These are phyloP conservation scores for Peribolospora baueri DNA, from an alignment of 768 basidiomycete species.

Conservation along the genomic window DNA sequence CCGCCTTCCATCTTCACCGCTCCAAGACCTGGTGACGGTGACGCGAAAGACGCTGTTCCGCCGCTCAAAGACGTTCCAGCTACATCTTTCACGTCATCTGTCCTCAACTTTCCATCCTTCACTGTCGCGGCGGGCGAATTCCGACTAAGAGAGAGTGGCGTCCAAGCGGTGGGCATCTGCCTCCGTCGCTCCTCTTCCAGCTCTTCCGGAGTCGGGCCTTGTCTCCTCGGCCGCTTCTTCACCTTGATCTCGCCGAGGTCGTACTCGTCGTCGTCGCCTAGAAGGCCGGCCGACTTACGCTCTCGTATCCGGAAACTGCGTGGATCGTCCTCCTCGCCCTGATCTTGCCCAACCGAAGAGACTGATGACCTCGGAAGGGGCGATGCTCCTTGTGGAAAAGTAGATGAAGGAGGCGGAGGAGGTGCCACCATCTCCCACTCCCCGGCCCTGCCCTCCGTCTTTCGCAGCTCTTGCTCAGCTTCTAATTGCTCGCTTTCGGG, in stretches of 20 bases:
- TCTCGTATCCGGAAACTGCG: slow-evolving; percentile 11
- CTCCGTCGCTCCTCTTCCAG: background rate
- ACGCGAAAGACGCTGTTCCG: background rate
- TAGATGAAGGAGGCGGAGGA: slow-evolving; percentile 14
- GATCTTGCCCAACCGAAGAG: slow-evolving; percentile 26
- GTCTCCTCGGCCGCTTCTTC: slow-evolving; percentile 29
- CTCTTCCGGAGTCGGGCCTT: slow-evolving; percentile 21
- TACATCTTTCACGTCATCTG: background rate
- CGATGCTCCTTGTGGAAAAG: slow-evolving; percentile 4
- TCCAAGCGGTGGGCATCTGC: background rate
- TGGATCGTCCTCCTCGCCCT: slow-evolving; percentile 43
- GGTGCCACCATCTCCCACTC: slow-evolving; percentile 45
- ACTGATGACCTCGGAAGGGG: slow-evolving; percentile 11
- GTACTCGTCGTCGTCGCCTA: slow-evolving; percentile 51
- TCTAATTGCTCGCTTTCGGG: slow-evolving; percentile 42
- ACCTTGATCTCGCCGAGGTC: slow-evolving; percentile 48
- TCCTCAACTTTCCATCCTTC: background rate
- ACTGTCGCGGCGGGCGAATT: background rate
- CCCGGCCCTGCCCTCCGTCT: slow-evolving; percentile 45
- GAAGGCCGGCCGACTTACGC: background rate
- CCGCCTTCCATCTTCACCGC: slow-evolving; percentile 7
- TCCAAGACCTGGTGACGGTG: background rate
- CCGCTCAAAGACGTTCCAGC: background rate
- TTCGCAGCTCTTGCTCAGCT: slow-evolving; percentile 36
- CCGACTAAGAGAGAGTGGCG: no score